phyloP scores from a whole-genome alignment of 805 yeast genomes.

The Myxozyma vanderwaltii region DNA sequence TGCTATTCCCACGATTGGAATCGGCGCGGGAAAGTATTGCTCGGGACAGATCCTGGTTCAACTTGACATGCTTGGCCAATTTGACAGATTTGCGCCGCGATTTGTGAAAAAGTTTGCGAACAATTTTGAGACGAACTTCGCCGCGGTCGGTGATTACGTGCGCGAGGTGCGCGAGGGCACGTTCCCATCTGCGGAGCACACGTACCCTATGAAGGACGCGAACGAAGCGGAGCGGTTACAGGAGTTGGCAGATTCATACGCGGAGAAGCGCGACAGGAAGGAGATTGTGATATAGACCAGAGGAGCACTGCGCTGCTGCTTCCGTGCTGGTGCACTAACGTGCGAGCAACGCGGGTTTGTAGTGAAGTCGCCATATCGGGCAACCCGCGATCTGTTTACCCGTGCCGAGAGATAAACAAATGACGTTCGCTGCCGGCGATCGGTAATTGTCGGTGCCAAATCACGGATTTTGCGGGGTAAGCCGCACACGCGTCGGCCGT shows the following conservation, averaged over 20 bases:
- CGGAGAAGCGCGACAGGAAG: neutral
- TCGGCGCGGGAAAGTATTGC: slow-evolving; percentile 86
- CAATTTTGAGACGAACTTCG: slow-evolving; percentile 52
- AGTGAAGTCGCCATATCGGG: too few species aligned
- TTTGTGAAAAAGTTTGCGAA: slow-evolving; percentile 74
- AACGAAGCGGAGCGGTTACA: slow-evolving; percentile 51
- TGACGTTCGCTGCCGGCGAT: too few species aligned
- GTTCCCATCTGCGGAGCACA: slow-evolving; percentile 71
- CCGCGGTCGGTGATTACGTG: slow-evolving; percentile 57
- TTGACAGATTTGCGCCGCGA: slow-evolving; percentile 58
- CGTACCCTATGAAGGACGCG: slow-evolving; percentile 69
- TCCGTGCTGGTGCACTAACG: too few species aligned
- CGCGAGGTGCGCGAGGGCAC: slow-evolving; percentile 55
- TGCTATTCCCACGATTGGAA: slow-evolving; percentile 83
- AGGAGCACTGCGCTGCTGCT: neutral
- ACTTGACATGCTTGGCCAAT: slow-evolving; percentile 74
- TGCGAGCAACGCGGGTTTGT: too few species aligned
- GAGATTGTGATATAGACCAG: neutral
- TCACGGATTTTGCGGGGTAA: neutral
- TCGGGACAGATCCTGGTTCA: slow-evolving; percentile 91
- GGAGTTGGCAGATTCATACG: neutral
- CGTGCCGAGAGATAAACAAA: too few species aligned
- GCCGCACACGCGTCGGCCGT: neutral
- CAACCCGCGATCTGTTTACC: too few species aligned
- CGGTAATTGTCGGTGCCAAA: too few species aligned